phyloP scores from a whole-genome alignment of 306 rosid genomes.

The Boehmeria nivea region DNA sequence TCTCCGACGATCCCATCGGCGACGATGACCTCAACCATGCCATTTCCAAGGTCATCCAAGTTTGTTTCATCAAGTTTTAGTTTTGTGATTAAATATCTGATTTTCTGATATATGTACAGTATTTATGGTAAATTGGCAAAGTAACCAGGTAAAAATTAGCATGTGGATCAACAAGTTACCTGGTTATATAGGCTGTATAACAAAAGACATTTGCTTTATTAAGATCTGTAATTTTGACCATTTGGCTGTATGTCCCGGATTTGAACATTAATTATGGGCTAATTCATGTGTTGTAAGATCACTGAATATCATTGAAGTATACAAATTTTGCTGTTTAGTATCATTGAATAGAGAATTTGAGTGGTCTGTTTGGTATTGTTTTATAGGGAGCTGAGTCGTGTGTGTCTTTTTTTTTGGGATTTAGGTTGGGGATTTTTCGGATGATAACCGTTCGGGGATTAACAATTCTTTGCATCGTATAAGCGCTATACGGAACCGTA shows the following conservation, averaged over 20 bases:
- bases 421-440: constrained; percentile 95
- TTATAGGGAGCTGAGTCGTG: constrained; percentile 7
- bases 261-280: not conserved
- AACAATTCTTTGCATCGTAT: constrained; percentile 86
- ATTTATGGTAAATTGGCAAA: too few relatives aligned
- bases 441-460: constrained; percentile 97
- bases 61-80: too few relatives aligned
- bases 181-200: too few relatives aligned
- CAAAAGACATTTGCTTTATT: too few relatives aligned
- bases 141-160: too few relatives aligned
- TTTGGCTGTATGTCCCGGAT: too few relatives aligned
- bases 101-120: too few relatives aligned
- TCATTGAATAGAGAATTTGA: not conserved
- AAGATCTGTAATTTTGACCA: too few relatives aligned
- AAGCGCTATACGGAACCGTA: constrained; percentile 92
- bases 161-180: too few relatives aligned
- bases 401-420: not conserved
- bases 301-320: too few relatives aligned
- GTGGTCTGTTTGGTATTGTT: not conserved
- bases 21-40: constrained; percentile 72
- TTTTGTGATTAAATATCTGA: too few relatives aligned
- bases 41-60: constrained; percentile 64
- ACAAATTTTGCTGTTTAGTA: too few relatives aligned
- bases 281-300: not conserved
- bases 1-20: constrained; percentile 53